Evolutionary conservation across 2,329 filamentous ascomycete species (phyloP), one percentile per base, ranked within the genome.

Genomic region (Aureobasidium sp.): DNA sequence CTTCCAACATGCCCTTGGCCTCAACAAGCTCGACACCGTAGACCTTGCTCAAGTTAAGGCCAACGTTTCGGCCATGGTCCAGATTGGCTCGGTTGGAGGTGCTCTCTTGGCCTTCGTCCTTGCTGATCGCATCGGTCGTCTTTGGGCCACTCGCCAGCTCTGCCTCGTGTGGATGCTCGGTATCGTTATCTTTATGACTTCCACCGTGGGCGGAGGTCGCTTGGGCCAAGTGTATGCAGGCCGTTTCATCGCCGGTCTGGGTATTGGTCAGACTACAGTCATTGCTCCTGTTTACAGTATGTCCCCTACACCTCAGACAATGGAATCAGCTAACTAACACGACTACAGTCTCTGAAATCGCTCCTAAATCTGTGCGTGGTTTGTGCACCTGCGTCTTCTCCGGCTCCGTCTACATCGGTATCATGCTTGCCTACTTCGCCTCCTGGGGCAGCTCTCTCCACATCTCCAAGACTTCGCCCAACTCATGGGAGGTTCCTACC

Each of bases 51-150:
- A 88, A 71, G 85, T 87, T 77, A 86, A 88, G 62, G 66, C 65
- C 67, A 91, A 91, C 72, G 86, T 91, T 60, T 86, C 87, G 2
- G 82, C 87, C 59, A 91, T 91, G 88, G 88, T 91, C 0, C 88
- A 91, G 74, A 84, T 91, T 68, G 88, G 88, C 29, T 87, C 83
- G 34, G 87, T 91, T 31, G 85, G 78, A 2, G 88, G 89, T 58
- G 86, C 88, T 42, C 78, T 89, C 29, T 79, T 87, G 66, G 80
- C 79, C 8, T 82, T 81, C 68, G 76, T 79, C 66, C 73, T 80
- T 47, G 80, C 80, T 47, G 76, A 77, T 47, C 72, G 70, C 49
- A 74, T 77, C 48, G 76, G 76, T 37, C 75, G 76, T 66, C 64
- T 77, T 7, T 77, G 75, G 74, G 75, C 76, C 5, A 76, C 75